Evolutionary conservation across 495 filamentous ascomycete species (phyloP).

Genomic region (Bryoglossum gracile): DNA sequence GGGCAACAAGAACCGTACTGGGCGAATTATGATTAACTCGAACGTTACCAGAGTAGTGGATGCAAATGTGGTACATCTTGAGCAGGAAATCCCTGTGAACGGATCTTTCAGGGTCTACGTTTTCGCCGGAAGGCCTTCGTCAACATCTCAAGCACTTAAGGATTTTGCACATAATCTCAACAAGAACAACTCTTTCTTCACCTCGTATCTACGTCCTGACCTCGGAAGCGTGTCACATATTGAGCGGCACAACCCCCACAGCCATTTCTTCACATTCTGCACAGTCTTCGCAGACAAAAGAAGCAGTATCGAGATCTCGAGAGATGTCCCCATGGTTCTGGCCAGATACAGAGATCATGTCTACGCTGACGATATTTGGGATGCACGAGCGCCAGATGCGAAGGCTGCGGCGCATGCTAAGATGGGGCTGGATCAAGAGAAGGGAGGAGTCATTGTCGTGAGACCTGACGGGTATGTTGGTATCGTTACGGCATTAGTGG

Average conservation of each 20-base stretch:
- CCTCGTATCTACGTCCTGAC: constrained; percentile 54
- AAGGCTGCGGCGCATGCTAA: constrained; percentile 74
- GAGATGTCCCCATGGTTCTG: constrained; percentile 58
- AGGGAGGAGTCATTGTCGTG: constrained; percentile 72
- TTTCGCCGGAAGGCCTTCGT: constrained; percentile 63
- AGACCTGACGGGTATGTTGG: constrained; percentile 83
- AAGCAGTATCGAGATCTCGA: constrained; percentile 54
- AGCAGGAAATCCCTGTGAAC: constrained; percentile 82
- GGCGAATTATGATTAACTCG: constrained; percentile 64
- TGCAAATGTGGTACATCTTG: constrained; percentile 77
- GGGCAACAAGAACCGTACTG: constrained; percentile 54
- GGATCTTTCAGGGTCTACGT: constrained; percentile 81
- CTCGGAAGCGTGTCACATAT: constrained; percentile 61
- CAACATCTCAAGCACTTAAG: constrained; percentile 51
- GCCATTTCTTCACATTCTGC: constrained; percentile 69
- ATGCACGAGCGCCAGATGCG: constrained; percentile 59
- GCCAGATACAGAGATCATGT: constrained; percentile 73
- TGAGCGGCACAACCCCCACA: constrained; percentile 77
- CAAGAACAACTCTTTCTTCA: constrained; percentile 62
- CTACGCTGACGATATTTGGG: constrained; percentile 80
- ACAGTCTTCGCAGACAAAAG: constrained; percentile 62
- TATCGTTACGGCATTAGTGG: constrained; percentile 60
- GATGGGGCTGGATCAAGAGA: constrained; percentile 69
- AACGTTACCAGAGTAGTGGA: constrained; percentile 79
- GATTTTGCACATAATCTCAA: constrained; percentile 60